Evolutionary conservation across 2,329 filamentous ascomycete genomes (phyloP).

Genomic region (Calycina herbarum): DNA sequence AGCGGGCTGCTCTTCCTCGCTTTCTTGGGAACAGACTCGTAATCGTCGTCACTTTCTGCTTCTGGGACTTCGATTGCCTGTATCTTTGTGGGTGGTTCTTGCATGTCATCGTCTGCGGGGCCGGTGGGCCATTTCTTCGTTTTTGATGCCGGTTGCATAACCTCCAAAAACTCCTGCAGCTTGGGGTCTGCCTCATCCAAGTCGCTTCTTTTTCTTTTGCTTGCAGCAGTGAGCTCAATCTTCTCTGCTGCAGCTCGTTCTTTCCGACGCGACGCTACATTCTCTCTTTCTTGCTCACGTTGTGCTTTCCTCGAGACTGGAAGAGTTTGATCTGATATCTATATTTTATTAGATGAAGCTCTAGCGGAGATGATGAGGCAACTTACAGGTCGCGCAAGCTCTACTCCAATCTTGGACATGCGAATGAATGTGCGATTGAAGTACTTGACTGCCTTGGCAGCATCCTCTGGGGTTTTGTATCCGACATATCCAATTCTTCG

Average conservation of each 20-base stretch:
- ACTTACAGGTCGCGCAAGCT: conserved; percentile 79
- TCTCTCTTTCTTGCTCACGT: conserved; percentile 37
- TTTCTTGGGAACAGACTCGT: conserved; percentile 63
- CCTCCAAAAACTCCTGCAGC: conserved; percentile 79
- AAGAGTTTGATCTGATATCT: conserved; percentile 41
- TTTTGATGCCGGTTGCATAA: conserved; percentile 72
- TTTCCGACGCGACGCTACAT: conserved; percentile 28
- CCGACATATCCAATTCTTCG: conserved; percentile 94
- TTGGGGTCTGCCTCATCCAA: conserved; percentile 69
- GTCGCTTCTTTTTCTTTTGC: conserved; percentile 67
- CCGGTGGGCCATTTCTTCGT: conserved; percentile 63
- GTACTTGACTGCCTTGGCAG: conserved; percentile 82
- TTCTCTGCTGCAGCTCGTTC: conserved; percentile 30
- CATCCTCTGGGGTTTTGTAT: conserved; percentile 80
- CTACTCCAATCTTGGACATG: conserved; percentile 91
- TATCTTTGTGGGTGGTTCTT: conserved; percentile 45
- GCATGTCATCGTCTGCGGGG: conserved; percentile 40
- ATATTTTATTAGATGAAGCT: conserved; percentile 17
- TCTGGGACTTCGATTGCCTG: conserved; percentile 46
- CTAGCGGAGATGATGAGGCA: background rate
- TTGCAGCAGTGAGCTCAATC: conserved; percentile 40
- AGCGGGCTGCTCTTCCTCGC: conserved; percentile 40
- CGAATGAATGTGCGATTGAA: conserved; percentile 95
- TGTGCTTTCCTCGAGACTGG: conserved; percentile 42
- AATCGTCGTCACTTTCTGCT: conserved; percentile 72